Evolutionary conservation across 306 rosid genomes (phyloP).

Genomic region (Sicyos baderoa): DNA sequence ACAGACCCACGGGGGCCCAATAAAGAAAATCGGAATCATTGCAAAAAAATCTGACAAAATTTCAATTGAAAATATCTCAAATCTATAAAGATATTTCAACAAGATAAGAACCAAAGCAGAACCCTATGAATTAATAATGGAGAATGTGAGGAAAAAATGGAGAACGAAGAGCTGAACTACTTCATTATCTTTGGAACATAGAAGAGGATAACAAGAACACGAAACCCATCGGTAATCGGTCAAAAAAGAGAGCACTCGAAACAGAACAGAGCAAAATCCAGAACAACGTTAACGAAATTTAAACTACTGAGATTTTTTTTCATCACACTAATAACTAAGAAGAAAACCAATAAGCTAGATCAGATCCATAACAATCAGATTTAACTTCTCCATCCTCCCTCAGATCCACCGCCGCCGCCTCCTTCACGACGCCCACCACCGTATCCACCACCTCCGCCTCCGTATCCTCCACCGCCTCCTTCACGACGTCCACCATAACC

Average conservation of each 20-base stretch:
- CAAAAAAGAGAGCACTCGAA: too few species aligned
- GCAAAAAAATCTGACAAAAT: not conserved
- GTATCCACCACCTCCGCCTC: conserved; percentile 21
- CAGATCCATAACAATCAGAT: too few species aligned
- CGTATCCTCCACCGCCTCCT: conserved; percentile 22
- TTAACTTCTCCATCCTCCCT: conserved; percentile 69
- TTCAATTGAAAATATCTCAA: not conserved
- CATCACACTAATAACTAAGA: too few species aligned
- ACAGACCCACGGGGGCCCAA: not conserved
- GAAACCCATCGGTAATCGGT: too few species aligned
- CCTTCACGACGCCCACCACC: conserved; percentile 42
- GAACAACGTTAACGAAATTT: too few species aligned
- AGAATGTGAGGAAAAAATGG: too few species aligned
- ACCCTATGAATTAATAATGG: not conserved
- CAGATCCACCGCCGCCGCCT: conserved; percentile 45
- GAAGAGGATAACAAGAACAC: too few species aligned
- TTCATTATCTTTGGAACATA: too few species aligned
- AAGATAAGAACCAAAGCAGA: not conserved
- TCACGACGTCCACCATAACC: conserved; percentile 37
- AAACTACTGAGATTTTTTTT: too few species aligned
- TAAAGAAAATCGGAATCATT: not conserved
- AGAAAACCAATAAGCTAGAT: too few species aligned
- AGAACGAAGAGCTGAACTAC: too few species aligned
- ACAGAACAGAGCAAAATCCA: too few species aligned
- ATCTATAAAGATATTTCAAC: not conserved